phyloP scores from a whole-genome alignment of 306 rosid species.

The Lathyrus aphaca region DNA sequence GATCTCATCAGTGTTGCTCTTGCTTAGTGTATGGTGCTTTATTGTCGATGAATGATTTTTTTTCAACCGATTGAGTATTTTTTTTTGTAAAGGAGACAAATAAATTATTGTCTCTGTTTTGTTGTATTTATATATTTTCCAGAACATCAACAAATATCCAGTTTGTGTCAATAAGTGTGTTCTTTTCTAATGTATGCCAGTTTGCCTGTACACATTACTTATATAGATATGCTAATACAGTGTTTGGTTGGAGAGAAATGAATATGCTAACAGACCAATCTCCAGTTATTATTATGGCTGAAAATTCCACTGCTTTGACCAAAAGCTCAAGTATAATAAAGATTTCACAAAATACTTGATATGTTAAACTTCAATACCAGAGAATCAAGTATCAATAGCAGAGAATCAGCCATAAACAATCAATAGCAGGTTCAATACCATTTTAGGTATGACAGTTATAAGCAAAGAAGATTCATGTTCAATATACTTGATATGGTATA shows the following conservation, averaged over 20 bases:
- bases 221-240: background rate
- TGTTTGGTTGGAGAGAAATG: background rate
- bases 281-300: constrained; percentile 4
- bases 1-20: constrained; percentile 17
- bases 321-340: background rate
- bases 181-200: background rate
- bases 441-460: background rate
- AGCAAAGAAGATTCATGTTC: constrained; percentile 17
- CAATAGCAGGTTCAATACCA: background rate
- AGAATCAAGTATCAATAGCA: background rate
- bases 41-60: constrained; percentile 24
- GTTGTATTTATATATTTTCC: constrained; percentile 35
- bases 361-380: no score
- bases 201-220: background rate
- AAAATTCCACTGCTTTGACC: background rate
- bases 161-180: constrained; percentile 11
- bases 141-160: constrained; percentile 16
- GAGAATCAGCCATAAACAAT: background rate
- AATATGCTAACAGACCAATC: background rate
- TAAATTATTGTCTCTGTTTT: constrained; percentile 29
- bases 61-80: constrained; percentile 39
- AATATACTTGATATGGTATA: background rate
- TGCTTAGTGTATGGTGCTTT: constrained; percentile 22
- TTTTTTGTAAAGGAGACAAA: constrained; percentile 45
- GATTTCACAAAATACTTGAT: background rate